Evolutionary conservation across 176 grass and related monocot genomes (phyloP), one percentile per base, ranked within the genome.

Genomic region (Elymus sibiricus): DNA sequence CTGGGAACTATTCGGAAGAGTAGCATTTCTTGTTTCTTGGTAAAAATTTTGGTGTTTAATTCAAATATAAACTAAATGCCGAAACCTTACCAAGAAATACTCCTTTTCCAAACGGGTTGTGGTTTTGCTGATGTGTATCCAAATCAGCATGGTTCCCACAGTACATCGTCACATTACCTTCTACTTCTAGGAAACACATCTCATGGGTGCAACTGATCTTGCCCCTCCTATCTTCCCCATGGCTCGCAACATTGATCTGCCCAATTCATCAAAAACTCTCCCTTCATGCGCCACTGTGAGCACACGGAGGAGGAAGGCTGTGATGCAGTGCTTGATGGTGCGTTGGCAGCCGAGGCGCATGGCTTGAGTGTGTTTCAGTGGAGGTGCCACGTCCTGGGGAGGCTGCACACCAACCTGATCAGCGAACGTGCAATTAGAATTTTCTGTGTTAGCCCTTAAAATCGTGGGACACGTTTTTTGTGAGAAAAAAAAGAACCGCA

Each of bases 361-460:
- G 42, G 42, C 42, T 11, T 4, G 13, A 49, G 7, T 3, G 12
- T 16, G 46, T 15, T 12, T 3, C 13, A 49, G 14, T 49, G 46
- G 46, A 49, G 46, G 46, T 42, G 40, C 40, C 40, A 42, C 40
- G 40, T 42, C 5, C 9, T 42, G 40, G 35, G 35, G 35, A 37
- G 35, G 3, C 35, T 37, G 35, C 35, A 37, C 35, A 37, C 35
- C 35, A 37, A 37, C 35, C 5, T 37, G 35, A 37, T 37, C n/a
- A n/a, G n/a, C n/a, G n/a, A 79, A 64, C 8, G 55, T 64, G 44
- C 42, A 70, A 51, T 47, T 61, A 83, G 43, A 28, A 31, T 84
- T 83, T 76, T 68, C 35, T 83, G 10, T 83, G n/a, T 64, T 79
- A 38, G 15, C 2, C 65, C 42, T 81, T 55, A 27, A 74, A 79